Conservation (phyloP, 345 rosid genomes). For the Eucalyptus melliodora region DNA sequence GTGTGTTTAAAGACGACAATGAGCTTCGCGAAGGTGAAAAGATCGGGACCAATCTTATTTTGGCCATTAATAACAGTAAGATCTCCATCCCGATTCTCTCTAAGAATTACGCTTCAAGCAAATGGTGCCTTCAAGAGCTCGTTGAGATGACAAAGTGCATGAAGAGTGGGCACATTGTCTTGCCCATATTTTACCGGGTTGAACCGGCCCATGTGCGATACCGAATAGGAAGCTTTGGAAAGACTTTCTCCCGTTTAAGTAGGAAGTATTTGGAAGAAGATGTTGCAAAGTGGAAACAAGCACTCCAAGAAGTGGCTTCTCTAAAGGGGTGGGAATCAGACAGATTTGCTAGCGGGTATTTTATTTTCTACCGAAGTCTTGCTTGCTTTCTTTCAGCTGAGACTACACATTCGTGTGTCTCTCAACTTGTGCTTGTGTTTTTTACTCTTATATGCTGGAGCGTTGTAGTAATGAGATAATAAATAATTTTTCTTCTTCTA, state of each 20-base stretch:
- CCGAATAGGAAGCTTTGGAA: not conserved
- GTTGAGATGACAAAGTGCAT: not conserved
- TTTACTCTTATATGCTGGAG: not conserved
- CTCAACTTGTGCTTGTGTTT: not conserved
- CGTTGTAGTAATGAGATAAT: not conserved
- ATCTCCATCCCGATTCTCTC: not conserved
- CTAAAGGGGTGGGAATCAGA: not conserved
- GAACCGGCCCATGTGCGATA: not conserved
- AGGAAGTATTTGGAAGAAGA: not conserved
- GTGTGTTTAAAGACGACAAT: not conserved
- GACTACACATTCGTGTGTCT: not conserved
- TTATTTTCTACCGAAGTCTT: not conserved
- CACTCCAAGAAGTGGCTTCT: not conserved
- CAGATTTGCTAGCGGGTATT: not conserved
- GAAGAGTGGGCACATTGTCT: not conserved
- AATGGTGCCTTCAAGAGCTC: not conserved
- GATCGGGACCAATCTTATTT: not conserved
- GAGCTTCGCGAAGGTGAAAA: not conserved
- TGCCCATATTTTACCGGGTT: not conserved
- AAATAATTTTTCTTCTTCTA: too few species aligned
- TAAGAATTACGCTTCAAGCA: not conserved
- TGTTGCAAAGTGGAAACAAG: not conserved
- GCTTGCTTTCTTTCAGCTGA: not conserved
- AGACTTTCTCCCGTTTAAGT: not conserved
- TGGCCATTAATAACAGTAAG: not conserved